Base-by-base conservation (phyloP, 2,329 filamentous ascomycete species). In the Trichoderma polysporum region DNA sequence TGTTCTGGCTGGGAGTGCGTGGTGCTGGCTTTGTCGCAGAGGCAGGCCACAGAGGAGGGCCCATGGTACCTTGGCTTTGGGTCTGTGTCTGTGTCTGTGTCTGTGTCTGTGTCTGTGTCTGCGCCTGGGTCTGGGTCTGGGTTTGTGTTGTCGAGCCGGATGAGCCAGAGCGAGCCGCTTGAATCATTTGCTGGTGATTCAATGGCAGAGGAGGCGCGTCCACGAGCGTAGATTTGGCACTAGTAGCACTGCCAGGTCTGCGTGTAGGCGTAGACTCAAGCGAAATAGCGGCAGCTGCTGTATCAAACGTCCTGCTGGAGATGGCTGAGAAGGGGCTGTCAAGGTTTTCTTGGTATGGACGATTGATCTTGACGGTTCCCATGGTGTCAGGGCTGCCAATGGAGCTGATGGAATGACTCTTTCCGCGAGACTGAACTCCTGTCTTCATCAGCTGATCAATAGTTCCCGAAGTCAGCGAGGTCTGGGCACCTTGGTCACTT, bases 181-280 rank as follows among this genome's bases (percentile, higher is more conserved):
- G 90, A 72, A 97, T 97, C 67, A 86, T 89, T 78, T 95, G 88
- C 71, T 88, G 91, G 77, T 97, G 93, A 76, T 97, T 94, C 13
- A 83, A 73, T 47, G 94, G 94, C 67, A 97, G 83, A 35, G 93
- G 93, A 41, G 93, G 93, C 81, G 80, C 75, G 33, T 80, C 77
- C 39, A 79, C 76, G 2, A 77, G 68, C 12, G 79, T 79, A 39
- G 73, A 75, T 33, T 78, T 86, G 53, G 85, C 84, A 77, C 93
- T 97, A 41, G 86, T 82, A 49, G 91, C 85, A 77, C 93, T 97
- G 45, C 85, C 85, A 39, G 93, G 92, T 70, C 93, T 86, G 68
- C 79, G 82, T 10, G 76, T 31, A 31, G 77, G 69, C 19, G 74
- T 71, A 10, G 74, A 70, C 17, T 83, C 82, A 12, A 80, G 74